phyloP scores from a whole-genome alignment of 768 basidiomycete species.

The Rhodotorula babjevae region DNA sequence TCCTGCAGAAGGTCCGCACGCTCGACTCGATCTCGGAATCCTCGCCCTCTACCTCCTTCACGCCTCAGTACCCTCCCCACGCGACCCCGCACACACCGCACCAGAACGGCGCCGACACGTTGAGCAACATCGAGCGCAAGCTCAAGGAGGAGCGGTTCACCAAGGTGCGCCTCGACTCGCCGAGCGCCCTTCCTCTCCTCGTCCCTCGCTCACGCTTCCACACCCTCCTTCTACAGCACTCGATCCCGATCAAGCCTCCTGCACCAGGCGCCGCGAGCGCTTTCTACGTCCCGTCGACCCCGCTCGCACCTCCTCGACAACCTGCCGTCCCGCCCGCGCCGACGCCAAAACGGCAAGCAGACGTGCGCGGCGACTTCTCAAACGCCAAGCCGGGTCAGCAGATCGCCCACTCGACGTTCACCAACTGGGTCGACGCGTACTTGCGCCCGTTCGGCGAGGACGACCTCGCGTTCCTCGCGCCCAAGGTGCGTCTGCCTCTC shows the following conservation, averaged over 20 bases:
- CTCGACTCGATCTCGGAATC: conserved; percentile 14
- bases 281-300: conserved; percentile 29
- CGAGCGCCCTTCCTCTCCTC: too few relatives aligned
- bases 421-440: conserved; percentile 82
- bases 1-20: conserved; percentile 25
- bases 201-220: neutral
- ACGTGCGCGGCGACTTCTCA: conserved; percentile 51
- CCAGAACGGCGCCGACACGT: neutral
- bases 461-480: conserved; percentile 87
- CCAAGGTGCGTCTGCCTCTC: conserved; percentile 54
- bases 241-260: conserved; percentile 25
- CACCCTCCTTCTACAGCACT: conserved; percentile 7
- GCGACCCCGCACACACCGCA: neutral
- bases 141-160: conserved; percentile 32
- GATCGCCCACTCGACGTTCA: conserved; percentile 61
- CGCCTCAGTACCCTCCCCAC: neutral
- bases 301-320: conserved; percentile 37
- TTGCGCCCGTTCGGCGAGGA: conserved; percentile 86
- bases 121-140: conserved; percentile 2
- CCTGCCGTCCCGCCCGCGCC: conserved; percentile 43
- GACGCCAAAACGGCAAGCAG: conserved; percentile 48
- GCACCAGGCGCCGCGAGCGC: conserved; percentile 22
- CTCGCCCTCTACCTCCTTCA: neutral
- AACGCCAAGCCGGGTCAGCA: conserved; percentile 49
- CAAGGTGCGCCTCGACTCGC: conserved; percentile 10